Evolutionary conservation across 164 flowering plant genomes (phyloP), one percentile per base, ranked within the genome.

Genomic region (Tetracentron sinense): DNA sequence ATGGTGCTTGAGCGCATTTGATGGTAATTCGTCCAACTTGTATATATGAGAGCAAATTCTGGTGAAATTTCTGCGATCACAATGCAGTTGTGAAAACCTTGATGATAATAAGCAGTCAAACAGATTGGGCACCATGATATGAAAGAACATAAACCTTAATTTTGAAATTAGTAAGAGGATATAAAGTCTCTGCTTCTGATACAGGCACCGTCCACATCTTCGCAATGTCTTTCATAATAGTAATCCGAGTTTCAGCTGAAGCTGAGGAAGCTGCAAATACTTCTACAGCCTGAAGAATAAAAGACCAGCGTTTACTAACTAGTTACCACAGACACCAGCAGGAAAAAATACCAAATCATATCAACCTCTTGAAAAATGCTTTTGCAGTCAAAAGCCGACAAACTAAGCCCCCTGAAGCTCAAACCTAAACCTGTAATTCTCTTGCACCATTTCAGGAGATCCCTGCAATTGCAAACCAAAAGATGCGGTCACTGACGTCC

Each of bases 391-490:
- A 69, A 28, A 60, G 73, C 60, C 15, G 91, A 72, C 69, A 89
- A 70, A 54, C 70, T 58, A 65, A 58, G 74, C 21, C 71, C 76
- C 22, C 44, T 27, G 68, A 74, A 78, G 69, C 62, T 61, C 62
- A 72, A 73, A 42, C 80, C 87, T 66, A 81, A 69, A 46, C 77
- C 74, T n/a, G 75, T 67, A 63, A 95, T 81, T 68, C 97, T 78
- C 71, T 81, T 85, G 80, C 99, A 89, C 90, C 91, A 89, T 72
- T 92, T 95, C 16, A 95, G 75, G 11, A 95, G 83, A 81, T 92
- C 97, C 79, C 97, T 94, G 82, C 60, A 60, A 77, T 66, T 27
- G 64, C 56, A 51, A 54, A 49, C 16, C 38, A 60, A 66, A 51
- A 22, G 22, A 50, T 16, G 23, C 26, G 44, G n/a, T 51, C 35